A percentile compares a stretch with the other conserved stretches of the same genome.
Conservation (phyloP, 2,329 filamentous ascomycete genomes). For the Paecilomyces sp. region DNA sequence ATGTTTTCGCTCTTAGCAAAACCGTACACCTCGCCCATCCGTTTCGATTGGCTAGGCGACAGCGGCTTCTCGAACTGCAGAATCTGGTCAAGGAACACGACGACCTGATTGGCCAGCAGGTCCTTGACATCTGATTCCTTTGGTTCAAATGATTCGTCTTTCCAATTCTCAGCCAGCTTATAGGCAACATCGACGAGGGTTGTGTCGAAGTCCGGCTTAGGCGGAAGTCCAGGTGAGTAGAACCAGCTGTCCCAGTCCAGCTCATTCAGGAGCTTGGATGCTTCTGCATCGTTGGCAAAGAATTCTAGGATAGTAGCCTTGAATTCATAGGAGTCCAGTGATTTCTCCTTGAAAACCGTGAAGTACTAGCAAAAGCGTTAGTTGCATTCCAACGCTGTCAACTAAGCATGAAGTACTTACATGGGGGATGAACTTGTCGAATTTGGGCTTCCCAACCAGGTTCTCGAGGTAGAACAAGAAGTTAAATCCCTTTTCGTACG, state of each 20-base stretch:
- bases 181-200: conserved; percentile 81
- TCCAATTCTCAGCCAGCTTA: conserved; percentile 73
- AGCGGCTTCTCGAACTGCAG: conserved; percentile 62
- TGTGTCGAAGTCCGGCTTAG: conserved; percentile 87
- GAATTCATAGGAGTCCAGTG: conserved; percentile 90
- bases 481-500: conserved; percentile 95
- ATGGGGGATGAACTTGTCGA: conserved; percentile 91
- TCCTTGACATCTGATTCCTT: conserved; percentile 59
- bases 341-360: conserved; percentile 73
- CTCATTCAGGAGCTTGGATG: conserved; percentile 53
- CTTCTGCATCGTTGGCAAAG: conserved; percentile 62
- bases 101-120: conserved; percentile 79
- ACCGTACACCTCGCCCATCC: conserved; percentile 68
- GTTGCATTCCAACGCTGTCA: conserved; percentile 2
- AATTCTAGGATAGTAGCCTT: conserved; percentile 80
- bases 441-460: conserved; percentile 74
- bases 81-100: conserved; percentile 81
- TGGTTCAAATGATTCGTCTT: conserved; percentile 55
- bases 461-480: conserved; percentile 89
- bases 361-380: conserved; percentile 56
- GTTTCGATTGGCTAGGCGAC: conserved; percentile 56
- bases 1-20: conserved; percentile 72
- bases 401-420: conserved; percentile 18
- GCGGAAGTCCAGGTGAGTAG: conserved; percentile 79
- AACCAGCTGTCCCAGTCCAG: conserved; percentile 90